A percentile compares a stretch with the other conserved stretches of the same genome.
These are phyloP conservation scores for Clavulina sp. DNA, from an alignment of 768 basidiomycete species.

Conservation along the genomic window DNA sequence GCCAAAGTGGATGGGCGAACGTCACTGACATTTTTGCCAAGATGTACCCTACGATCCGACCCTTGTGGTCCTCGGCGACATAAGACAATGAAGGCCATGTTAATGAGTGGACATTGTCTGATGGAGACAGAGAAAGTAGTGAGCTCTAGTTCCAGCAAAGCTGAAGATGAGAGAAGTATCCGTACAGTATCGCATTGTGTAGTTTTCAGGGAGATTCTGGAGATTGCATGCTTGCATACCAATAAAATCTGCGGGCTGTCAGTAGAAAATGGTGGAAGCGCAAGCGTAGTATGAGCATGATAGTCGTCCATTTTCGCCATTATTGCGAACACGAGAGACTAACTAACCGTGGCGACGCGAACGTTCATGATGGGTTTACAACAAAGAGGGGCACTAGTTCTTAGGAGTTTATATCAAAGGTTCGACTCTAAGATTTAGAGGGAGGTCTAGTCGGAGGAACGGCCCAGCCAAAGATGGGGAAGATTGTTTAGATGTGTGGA, in stretches of 20 bases:
- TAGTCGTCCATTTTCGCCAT: no score
- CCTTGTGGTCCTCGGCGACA: slow-evolving; percentile 28
- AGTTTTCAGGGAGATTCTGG: slow-evolving; percentile 29
- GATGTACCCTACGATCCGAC: slow-evolving; percentile 31
- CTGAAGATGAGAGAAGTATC: not conserved
- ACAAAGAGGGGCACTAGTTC: no score
- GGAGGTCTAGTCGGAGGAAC: no score
- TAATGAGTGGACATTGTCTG: slow-evolving; percentile 19
- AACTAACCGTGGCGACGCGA: not conserved
- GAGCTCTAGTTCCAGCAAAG: not conserved
- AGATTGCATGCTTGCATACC: slow-evolving; percentile 33
- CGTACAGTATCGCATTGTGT: slow-evolving; percentile 16
- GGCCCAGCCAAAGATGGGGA: no score
- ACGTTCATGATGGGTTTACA: not conserved
- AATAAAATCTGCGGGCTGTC: slow-evolving; percentile 26
- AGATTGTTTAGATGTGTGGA: no score
- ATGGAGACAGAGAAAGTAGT: not conserved
- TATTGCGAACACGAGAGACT: not conserved
- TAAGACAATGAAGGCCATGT: slow-evolving; percentile 32
- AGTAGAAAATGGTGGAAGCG: not conserved
- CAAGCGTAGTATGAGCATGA: no score
- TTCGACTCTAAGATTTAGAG: no score
- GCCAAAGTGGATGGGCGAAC: not conserved
- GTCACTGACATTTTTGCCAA: slow-evolving; percentile 29
- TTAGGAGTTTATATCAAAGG: no score